phyloP scores from a whole-genome alignment of 2,329 filamentous ascomycete species.

The Elsinoe fawcettii region DNA sequence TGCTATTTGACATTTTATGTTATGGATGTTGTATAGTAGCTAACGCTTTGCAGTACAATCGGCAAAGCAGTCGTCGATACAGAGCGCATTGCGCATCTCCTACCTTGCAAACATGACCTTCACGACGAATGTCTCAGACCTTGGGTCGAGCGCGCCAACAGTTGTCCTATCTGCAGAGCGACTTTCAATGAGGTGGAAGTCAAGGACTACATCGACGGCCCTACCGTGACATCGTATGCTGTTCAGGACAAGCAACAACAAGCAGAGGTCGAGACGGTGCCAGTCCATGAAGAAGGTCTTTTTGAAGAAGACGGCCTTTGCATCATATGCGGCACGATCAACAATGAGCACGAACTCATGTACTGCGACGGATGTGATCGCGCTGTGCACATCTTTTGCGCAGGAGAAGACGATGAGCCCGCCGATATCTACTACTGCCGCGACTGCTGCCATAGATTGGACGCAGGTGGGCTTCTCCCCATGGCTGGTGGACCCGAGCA shows the following conservation, averaged over 20 bases:
- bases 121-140: slow-evolving; percentile 88
- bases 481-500: slow-evolving; percentile 2
- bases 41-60: slow-evolving; percentile 23
- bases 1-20: slow-evolving; percentile 24
- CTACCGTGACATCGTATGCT: slow-evolving; percentile 50
- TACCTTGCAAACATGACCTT: slow-evolving; percentile 81
- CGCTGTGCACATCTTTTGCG: slow-evolving; percentile 84
- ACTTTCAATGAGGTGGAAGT: slow-evolving; percentile 86
- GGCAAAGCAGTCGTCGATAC: slow-evolving; percentile 33
- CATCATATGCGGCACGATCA: slow-evolving; percentile 71
- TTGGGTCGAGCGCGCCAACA: slow-evolving; percentile 95
- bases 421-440: slow-evolving; percentile 72
- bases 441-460: slow-evolving; percentile 55
- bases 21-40: slow-evolving; percentile 17
- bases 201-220: slow-evolving; percentile 63
- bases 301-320: slow-evolving; percentile 67
- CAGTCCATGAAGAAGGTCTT: slow-evolving; percentile 59
- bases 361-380: slow-evolving; percentile 88
- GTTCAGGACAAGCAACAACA: slow-evolving; percentile 83
- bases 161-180: slow-evolving; percentile 92
- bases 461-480: slow-evolving; percentile 25
- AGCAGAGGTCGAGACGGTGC: slow-evolving; percentile 76
- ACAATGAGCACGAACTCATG: slow-evolving; percentile 76
- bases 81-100: slow-evolving; percentile 52
- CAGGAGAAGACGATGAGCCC: slow-evolving; percentile 60